phyloP scores from a whole-genome alignment of 176 grass and related monocot species.

The Chrysopogon serrulatus region DNA sequence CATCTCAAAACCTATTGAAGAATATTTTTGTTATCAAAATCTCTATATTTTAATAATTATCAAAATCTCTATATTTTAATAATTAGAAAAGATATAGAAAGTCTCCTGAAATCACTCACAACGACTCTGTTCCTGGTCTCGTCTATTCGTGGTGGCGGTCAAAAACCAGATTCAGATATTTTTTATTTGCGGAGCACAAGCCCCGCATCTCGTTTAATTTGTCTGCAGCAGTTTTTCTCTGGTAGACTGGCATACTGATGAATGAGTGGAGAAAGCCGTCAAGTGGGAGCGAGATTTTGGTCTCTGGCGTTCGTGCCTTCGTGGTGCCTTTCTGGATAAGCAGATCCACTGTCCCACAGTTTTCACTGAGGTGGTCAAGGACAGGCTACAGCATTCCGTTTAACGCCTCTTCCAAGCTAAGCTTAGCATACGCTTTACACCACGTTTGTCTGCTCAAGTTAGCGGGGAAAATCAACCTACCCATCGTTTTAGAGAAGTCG shows the following conservation, averaged over 20 bases:
- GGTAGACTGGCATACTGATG: too few relatives aligned
- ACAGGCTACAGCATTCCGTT: neutral
- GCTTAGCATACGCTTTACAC: neutral
- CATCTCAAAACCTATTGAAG: too few relatives aligned
- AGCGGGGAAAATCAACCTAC: neutral
- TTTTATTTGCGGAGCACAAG: neutral
- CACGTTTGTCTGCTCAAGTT: neutral
- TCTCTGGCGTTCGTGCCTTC: neutral
- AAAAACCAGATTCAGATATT: neutral
- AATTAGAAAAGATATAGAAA: too few relatives aligned
- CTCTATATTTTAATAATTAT: too few relatives aligned
- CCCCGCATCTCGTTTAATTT: neutral
- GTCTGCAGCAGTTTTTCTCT: neutral
- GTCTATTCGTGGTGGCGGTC: neutral
- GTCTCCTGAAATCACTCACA: too few relatives aligned
- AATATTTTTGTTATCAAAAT: too few relatives aligned
- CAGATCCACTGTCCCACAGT: neutral
- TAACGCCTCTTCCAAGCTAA: neutral
- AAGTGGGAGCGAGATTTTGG: neutral
- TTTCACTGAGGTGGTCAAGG: too few relatives aligned
- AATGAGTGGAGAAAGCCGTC: neutral
- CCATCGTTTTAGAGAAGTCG: neutral
- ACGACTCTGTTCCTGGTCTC: neutral
- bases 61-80: too few relatives aligned
- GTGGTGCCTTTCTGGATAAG: neutral